Percentiles rank a stretch among this genome's conserved stretches.
Evolutionary conservation across 805 yeast genomes (phyloP).

Genomic region (Diddensiella transvaalensis): DNA sequence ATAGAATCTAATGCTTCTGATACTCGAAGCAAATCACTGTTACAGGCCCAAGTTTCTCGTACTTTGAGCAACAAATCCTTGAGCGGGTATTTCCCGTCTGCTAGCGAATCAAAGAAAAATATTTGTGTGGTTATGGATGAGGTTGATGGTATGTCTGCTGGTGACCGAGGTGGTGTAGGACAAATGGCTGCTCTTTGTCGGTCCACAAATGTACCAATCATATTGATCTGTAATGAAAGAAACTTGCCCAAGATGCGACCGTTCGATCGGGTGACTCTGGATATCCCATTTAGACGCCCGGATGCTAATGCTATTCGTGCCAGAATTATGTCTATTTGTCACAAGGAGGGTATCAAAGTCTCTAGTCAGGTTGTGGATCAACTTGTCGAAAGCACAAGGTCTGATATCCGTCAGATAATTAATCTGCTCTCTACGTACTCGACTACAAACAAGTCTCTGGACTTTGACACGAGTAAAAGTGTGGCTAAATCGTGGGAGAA

Average conservation of each 20-base stretch:
- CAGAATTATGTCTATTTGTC: slow-evolving; percentile 85
- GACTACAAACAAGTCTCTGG: slow-evolving; percentile 62
- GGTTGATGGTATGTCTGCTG: slow-evolving; percentile 99
- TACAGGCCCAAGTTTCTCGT: slow-evolving; percentile 64
- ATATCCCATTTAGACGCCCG: slow-evolving; percentile 85
- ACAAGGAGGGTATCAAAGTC: slow-evolving; percentile 73
- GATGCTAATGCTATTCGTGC: slow-evolving; percentile 75
- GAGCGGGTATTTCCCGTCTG: slow-evolving; percentile 60
- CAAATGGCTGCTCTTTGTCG: slow-evolving; percentile 84
- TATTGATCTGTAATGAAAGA: slow-evolving; percentile 90
- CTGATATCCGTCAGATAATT: slow-evolving; percentile 92
- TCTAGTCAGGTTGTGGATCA: slow-evolving; percentile 80
- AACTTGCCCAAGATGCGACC: slow-evolving; percentile 94
- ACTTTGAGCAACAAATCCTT: slow-evolving; percentile 80
- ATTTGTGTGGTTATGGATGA: slow-evolving; percentile 95
- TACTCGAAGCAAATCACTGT: slow-evolving; percentile 76
- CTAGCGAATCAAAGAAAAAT: slow-evolving; percentile 40
- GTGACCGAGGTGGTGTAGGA: slow-evolving; percentile 98
- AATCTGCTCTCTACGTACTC: slow-evolving; percentile 84
- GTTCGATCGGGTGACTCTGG: slow-evolving; percentile 77
- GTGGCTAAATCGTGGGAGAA: slow-evolving; percentile 78
- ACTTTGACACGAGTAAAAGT: slow-evolving; percentile 57
- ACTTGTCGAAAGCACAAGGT: slow-evolving; percentile 76
- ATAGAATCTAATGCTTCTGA: slow-evolving; percentile 88
- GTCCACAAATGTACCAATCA: slow-evolving; percentile 83